Base-by-base conservation (phyloP, 768 basidiomycete genomes). In the Suillus paluster region DNA sequence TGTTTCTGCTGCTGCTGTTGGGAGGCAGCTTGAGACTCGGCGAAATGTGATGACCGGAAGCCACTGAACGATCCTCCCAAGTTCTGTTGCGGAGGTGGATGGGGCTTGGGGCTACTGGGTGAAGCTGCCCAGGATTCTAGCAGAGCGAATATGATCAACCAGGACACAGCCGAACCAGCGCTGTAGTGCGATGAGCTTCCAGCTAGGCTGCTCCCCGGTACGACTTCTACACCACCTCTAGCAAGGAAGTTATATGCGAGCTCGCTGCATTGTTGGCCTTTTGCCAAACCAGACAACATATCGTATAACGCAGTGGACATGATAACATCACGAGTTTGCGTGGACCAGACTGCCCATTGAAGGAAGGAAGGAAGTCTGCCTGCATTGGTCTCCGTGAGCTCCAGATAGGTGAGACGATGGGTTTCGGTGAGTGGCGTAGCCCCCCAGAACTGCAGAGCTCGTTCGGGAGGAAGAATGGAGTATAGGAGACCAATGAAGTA, bases 301-400 rank as follows among this genome's bases (percentile, higher is more conserved):
- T 96, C 92, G 71, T 94, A 95, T 57, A 95, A 75, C 0, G 92
- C 91, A 66, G 87, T 88, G 44, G 89, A 81, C 86, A 94, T 88
- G 1, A 84, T 84, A 7, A 84, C 70, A 63, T 94, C 91, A 62
- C 89, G 84, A 5, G 84, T 80, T 60, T 93, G 87, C 1, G 92
- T 91, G 1, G 90, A 91, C 90, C 90, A 91, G 10, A 92, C 86
- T 0, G 92, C 92, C 95, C 94, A 97, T 61, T 94, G 91, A 53
- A 97, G 77, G 73, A 97, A 96, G 2, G 87, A 82, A 1, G 87
- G 86, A 0, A 93, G 79, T 62, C 87, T 84, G 2, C 84, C 87
- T 27, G 83, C 75, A 2, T 82, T 84, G n/a, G 83, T 79, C 67
- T 94, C 92, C 1, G 83, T 67, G 39, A 76, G 74, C 65, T 91